phyloP scores from a whole-genome alignment of 2,329 filamentous ascomycete genomes.

The Lachnellula cervina region DNA sequence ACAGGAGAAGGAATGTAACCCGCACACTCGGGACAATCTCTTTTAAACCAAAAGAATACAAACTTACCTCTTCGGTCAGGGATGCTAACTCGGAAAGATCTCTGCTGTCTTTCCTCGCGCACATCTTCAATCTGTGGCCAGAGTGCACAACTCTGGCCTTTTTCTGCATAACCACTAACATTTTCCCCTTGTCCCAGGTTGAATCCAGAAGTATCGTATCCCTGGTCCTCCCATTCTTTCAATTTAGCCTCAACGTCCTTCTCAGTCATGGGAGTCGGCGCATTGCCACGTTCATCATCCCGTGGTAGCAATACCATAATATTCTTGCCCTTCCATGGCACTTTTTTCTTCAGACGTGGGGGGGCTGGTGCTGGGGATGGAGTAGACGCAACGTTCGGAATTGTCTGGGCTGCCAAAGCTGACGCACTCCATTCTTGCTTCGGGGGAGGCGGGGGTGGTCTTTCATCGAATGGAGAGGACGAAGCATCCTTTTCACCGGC shows the following conservation, averaged over 20 bases:
- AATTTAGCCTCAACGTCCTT: constrained; percentile 58
- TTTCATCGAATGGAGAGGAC: constrained; percentile 32
- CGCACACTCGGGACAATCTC: background rate
- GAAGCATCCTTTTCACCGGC: constrained; percentile 14
- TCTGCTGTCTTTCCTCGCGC: constrained; percentile 47
- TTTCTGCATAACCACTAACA: constrained; percentile 16
- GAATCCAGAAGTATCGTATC: constrained; percentile 66
- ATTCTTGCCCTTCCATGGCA: constrained; percentile 70
- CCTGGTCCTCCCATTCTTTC: constrained; percentile 61
- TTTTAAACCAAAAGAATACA: constrained; percentile 1
- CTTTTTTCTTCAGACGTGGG: constrained; percentile 63
- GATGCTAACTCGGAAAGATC: constrained; percentile 58
- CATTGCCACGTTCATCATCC: constrained; percentile 58
- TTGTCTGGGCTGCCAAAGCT: constrained; percentile 9
- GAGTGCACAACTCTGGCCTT: constrained; percentile 57
- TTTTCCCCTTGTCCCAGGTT: constrained; percentile 50
- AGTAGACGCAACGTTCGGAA: background rate
- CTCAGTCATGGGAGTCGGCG: constrained; percentile 49
- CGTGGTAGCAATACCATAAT: constrained; percentile 66
- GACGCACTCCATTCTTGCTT: constrained; percentile 26
- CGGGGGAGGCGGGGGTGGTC: constrained; percentile 34
- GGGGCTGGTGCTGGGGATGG: constrained; percentile 37
- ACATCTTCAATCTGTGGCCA: constrained; percentile 64
- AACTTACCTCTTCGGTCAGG: constrained; percentile 42
- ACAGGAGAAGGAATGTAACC: too few species aligned